Evolutionary conservation across 495 filamentous ascomycete species (phyloP), one percentile per base, ranked within the genome.

Genomic region (Daldinia caldariorum): DNA sequence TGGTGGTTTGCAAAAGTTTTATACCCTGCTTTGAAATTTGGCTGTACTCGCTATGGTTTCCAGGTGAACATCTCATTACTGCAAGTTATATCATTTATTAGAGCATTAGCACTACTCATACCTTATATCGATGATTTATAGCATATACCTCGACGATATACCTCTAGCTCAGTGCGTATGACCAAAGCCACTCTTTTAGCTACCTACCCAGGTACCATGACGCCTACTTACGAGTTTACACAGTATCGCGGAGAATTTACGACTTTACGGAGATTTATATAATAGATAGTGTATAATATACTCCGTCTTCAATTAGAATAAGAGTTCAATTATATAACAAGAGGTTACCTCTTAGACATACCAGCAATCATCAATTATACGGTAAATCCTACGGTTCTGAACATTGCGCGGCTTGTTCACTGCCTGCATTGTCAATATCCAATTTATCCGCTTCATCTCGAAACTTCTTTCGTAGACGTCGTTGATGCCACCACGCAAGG

Each of bases 401-500:
- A 39, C 39, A 10, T 39, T 49, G 22, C 16, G 26, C 16, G 26
- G 5, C 18, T 26, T 10, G 37, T 1, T 58, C 16, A 37, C 10
- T 55, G 55, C 32, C 50, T 35, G 22, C 45, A 39, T 66, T 16
- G n/a, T 63, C 67, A 31, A 22, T 37, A 43, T 66, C 67, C 20
- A 76, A 38, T 8, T 70, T 74, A 6, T 76, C 68, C 29, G 74
- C 74, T 56, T 74, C 68, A 13, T 78, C 75, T 16, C 69, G 63
- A 50, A 80, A 80, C 10, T 72, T 66, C 37, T 76, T 72, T 9
- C 78, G 71, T 18, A 80, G 50, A 13, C 77, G 72, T 3, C 77
- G 69, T 31, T 80, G 77, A 41, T 77, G 75, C 78, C 78, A 80
- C 77, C 77, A 80, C 4, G 67, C 78, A 22, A 80, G 54, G 22